Percentiles rank a stretch among this genome's conserved stretches.
Evolutionary conservation across 2,329 filamentous ascomycete genomes (phyloP).

Genomic region (Apiospora rasikravindrae): DNA sequence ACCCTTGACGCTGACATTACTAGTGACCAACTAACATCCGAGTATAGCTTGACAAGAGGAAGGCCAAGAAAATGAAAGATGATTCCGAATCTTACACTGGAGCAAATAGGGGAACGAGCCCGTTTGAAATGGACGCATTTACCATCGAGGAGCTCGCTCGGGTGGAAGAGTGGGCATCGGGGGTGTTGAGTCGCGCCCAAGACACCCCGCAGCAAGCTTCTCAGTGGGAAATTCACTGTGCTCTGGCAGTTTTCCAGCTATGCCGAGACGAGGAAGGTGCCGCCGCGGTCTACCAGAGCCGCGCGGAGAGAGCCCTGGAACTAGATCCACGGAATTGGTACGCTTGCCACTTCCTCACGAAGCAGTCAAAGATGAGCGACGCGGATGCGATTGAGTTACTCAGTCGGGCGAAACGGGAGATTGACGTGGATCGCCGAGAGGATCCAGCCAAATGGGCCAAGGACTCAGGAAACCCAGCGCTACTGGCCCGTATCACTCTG

Average conservation of each 20-base stretch:
- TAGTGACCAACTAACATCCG: conserved; percentile 25
- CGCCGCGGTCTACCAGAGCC: conserved; percentile 31
- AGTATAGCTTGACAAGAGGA: conserved; percentile 32
- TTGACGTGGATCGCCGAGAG: conserved; percentile 29
- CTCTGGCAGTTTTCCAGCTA: conserved; percentile 36
- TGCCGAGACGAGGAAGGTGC: conserved; percentile 30
- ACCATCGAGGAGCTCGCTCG: conserved; percentile 28
- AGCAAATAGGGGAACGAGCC: neutral
- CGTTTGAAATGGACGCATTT: conserved; percentile 25
- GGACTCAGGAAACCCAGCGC: conserved; percentile 32
- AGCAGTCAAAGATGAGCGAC: conserved; percentile 31
- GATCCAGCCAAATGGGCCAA: conserved; percentile 30
- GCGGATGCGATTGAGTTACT: conserved; percentile 34
- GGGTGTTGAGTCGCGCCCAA: conserved; percentile 27
- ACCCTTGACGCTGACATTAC: neutral
- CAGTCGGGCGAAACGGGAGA: conserved; percentile 32
- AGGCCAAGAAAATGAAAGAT: conserved; percentile 30
- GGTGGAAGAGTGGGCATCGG: conserved; percentile 35
- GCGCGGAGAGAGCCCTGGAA: conserved; percentile 34
- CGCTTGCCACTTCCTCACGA: conserved; percentile 37
- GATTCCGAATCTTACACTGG: conserved; percentile 27
- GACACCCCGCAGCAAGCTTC: conserved; percentile 30
- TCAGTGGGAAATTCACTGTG: conserved; percentile 38
- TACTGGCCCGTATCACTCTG: conserved; percentile 37
- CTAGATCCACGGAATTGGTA: conserved; percentile 38